Base-by-base conservation (phyloP, 2,329 filamentous ascomycete genomes). In the Zalaria sp. region DNA sequence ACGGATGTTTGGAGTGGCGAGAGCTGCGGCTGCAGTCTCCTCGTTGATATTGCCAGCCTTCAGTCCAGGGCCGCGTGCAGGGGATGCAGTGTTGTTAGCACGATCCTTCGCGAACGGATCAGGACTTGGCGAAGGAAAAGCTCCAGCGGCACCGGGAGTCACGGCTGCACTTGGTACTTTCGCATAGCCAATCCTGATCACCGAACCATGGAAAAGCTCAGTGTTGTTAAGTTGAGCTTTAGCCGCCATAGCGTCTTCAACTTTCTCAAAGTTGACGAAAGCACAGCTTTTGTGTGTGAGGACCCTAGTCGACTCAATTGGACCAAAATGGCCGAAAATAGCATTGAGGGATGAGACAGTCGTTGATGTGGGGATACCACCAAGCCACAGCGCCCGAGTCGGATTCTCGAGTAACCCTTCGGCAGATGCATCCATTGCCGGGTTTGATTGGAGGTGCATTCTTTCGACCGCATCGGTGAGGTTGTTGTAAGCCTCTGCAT, bases 221-320 rank as follows among this genome's bases (percentile, higher is more conserved):
- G 94, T 95, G 54, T 87, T 87, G 55, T 96, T 96, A 63, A 94
- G 79, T 57, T 80, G 74, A 9, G 79, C 79, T 60, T 89, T 93
- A 10, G 91, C 91, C 46, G 85, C 79, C 34, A 95, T 80, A 43
- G 91, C 91, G 57, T 86, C 93, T 49, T 96, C 88, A 27, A 91
- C 66, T 45, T 77, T 81, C 62, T 96, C 87, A 55, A 94, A 98
- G 62, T 98, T 98, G 57, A 98, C 89, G 53, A 98, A 98, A 3
- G 89, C 91, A 58, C 91, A 98, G 63, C 94, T 96, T 72, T 98
- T 98, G 69, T 98, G 87, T 0, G 91, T 96, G 47, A 98, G 71
- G 4, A 98, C 91, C 49, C 91, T 77, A 27, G 86, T 89, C 3
- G 89, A 95, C 50, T 91, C 73, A 48, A 98, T 94, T 3, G 82